Percentiles rank a stretch among this genome's conserved stretches.
Evolutionary conservation across 805 yeast genomes (phyloP).

Genomic region (Vanderwaltozyma tropicalis): DNA sequence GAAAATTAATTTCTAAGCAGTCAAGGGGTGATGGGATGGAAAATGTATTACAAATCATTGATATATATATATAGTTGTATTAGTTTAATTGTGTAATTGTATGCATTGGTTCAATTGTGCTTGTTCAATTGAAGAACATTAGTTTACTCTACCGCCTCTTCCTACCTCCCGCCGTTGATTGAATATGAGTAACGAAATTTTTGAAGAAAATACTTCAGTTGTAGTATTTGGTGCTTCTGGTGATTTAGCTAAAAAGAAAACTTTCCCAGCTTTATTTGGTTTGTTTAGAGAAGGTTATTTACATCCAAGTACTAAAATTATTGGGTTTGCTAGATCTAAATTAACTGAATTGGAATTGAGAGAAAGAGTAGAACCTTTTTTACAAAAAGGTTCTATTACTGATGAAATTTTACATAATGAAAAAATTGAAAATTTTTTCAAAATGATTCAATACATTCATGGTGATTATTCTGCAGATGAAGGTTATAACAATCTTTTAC

Average conservation of each 20-base stretch:
- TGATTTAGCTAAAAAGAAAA: slow-evolving; percentile 89
- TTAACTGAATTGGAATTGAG: slow-evolving; percentile 58
- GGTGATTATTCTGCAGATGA: slow-evolving; percentile 76
- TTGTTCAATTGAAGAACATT: too few relatives aligned
- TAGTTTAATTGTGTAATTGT: too few relatives aligned
- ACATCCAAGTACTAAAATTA: slow-evolving; percentile 57
- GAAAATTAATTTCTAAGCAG: too few relatives aligned
- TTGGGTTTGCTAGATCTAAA: slow-evolving; percentile 88
- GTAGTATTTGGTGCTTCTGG: slow-evolving; percentile 94
- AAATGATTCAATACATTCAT: slow-evolving; percentile 53
- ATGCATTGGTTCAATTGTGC: too few relatives aligned
- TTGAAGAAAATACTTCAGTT: slow-evolving; percentile 57
- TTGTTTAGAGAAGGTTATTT: slow-evolving; percentile 67
- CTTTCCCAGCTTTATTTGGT: slow-evolving; percentile 80
- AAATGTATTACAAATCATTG: too few relatives aligned
- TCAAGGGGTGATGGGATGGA: too few relatives aligned
- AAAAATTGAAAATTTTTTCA: slow-evolving; percentile 53
- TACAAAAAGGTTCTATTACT: slow-evolving; percentile 45
- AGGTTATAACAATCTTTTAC: slow-evolving; percentile 53
- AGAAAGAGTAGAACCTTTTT: slow-evolving; percentile 50
- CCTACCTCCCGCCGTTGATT: background rate
- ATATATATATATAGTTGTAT: too few relatives aligned
- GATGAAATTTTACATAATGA: slow-evolving; percentile 33
- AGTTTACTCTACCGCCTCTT: background rate
- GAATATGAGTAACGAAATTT: slow-evolving; percentile 19